These are phyloP conservation scores for Podospora bellae-mahoneyi DNA, from an alignment of 495 filamentous ascomycete genomes.

Conservation along the genomic window DNA sequence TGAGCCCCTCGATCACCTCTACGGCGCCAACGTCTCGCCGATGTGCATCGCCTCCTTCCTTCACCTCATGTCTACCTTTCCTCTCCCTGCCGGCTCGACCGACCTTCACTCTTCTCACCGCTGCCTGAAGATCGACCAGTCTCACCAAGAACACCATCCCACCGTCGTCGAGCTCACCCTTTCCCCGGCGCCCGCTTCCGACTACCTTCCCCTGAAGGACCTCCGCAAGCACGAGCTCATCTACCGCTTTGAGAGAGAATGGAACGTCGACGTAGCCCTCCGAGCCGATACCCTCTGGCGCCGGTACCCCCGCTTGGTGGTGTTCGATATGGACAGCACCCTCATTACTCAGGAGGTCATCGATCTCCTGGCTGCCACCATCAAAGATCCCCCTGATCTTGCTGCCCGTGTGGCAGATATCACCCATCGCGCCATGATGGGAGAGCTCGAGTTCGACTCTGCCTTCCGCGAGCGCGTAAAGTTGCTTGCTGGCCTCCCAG, in stretches of 20 bases:
- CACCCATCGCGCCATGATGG: conserved; percentile 90
- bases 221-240: conserved; percentile 75
- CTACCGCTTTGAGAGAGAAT: conserved; percentile 78
- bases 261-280: conserved; percentile 79
- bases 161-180: conserved; percentile 68
- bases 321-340: conserved; percentile 98
- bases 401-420: conserved; percentile 60
- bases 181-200: conserved; percentile 61
- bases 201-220: conserved; percentile 64
- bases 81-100: conserved; percentile 50
- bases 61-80: conserved; percentile 67
- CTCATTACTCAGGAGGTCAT: conserved; percentile 96
- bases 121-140: conserved; percentile 57
- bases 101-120: conserved; percentile 65
- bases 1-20: conserved; percentile 70
- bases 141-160: conserved; percentile 48
- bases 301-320: conserved; percentile 72
- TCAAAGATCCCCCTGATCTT: conserved; percentile 58
- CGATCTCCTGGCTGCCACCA: conserved; percentile 81
- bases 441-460: conserved; percentile 88
- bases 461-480: conserved; percentile 74
- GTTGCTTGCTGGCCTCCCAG: conserved; percentile 75
- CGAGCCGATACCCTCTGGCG: conserved; percentile 69
- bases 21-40: conserved; percentile 72
- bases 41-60: conserved; percentile 80